Percentiles rank a stretch among this genome's conserved stretches.
Conservation (phyloP, 176 grass and related monocot species). For the Bolboschoenus planiculmis region DNA sequence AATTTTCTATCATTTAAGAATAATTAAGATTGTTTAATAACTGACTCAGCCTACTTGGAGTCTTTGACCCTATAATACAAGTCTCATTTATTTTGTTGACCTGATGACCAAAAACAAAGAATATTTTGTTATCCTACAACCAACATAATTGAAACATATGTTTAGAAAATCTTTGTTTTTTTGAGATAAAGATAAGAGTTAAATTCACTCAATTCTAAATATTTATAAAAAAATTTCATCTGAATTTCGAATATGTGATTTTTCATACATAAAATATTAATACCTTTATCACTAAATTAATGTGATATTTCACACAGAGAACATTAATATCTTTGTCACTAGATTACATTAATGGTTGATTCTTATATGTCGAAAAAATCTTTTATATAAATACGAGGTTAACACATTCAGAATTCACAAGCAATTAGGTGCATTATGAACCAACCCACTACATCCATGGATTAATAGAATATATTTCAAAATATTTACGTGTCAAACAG, state of each 20-base stretch:
- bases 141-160: background rate
- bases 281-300: too few relatives aligned
- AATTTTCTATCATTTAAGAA: background rate
- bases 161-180: too few relatives aligned
- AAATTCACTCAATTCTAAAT: too few relatives aligned
- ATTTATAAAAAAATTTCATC: too few relatives aligned
- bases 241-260: too few relatives aligned
- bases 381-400: background rate
- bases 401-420: background rate
- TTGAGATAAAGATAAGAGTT: too few relatives aligned
- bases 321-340: too few relatives aligned
- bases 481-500: background rate
- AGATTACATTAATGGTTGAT: too few relatives aligned
- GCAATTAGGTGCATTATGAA: conserved; percentile 30
- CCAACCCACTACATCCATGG: conserved; percentile 21
- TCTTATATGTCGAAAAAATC: too few relatives aligned
- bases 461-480: background rate
- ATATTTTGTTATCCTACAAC: background rate
- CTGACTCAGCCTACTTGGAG: background rate
- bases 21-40: background rate
- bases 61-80: background rate
- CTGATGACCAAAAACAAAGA: background rate
- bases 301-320: too few relatives aligned
- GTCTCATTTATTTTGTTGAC: background rate
- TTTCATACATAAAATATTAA: too few relatives aligned